Base-by-base conservation (phyloP, 2,329 filamentous ascomycete species). In the Ophiostoma novo-ulmi region DNA sequence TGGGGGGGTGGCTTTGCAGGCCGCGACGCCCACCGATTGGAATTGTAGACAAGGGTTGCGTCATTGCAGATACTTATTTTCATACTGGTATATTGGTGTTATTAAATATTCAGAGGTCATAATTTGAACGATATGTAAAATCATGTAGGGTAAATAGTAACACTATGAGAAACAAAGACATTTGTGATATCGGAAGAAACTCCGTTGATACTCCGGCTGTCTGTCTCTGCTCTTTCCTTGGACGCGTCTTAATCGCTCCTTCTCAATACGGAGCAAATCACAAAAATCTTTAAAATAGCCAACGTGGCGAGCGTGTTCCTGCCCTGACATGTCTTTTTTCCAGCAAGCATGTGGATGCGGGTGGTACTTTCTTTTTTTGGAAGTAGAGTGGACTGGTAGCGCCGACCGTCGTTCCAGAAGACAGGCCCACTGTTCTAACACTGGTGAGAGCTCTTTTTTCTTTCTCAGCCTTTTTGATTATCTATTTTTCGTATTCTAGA, bases 321-420 rank as follows among this genome's bases (percentile, higher is more conserved):
- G 26, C 58, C 26, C 58, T 63, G 22, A 13, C 35, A 41, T 58
- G n/a, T 10, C 11, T 58, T 58, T 58, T 58, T 58, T 58, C 22
- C 44, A 48, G 61, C 63, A 65, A 22, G 13, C n/a, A 13, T 65
- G 63, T 65, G 63, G 63, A 65, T 38, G 61, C 58, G 38, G 35
- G 58, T 70, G 44, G 68, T 55, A 14, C 70, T 58, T 71, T 71
- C 68, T 71, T 70, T 70, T 71, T 71, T 70, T 70, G 70, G 70
- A 70, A 65, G 36, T 39, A 31, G 14, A 58, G 69, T 67, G 69
- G 63, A 36, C 38, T 61, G 65, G 31, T 48, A 61, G 13, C 63
- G 38, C 31, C 35, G 69, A 36, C 64, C 26, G 38, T 52, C 44
- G 61, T 71, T 71, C 70, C 70, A 71, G 70, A 71, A 71, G 58